Conservation (phyloP, 768 basidiomycete genomes). For the Coprinopsis cinerea region DNA sequence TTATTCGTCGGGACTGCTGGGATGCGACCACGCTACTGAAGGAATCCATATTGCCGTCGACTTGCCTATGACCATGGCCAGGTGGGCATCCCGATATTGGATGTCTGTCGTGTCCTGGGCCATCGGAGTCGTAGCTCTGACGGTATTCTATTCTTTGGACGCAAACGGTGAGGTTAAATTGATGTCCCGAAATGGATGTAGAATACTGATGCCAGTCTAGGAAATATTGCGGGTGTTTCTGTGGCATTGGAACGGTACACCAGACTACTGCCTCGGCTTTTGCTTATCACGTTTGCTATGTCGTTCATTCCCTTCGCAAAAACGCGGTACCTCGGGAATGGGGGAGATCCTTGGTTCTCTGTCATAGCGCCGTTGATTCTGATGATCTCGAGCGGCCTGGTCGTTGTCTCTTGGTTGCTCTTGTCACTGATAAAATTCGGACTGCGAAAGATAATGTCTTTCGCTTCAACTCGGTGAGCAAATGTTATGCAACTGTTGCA, state of each 20-base stretch:
- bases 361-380: slow-evolving; percentile 52
- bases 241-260: slow-evolving; percentile 44
- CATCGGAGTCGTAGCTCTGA: slow-evolving; percentile 57
- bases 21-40: slow-evolving; percentile 38
- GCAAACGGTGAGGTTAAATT: slow-evolving; percentile 24
- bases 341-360: slow-evolving; percentile 42
- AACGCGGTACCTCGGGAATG: slow-evolving; percentile 54
- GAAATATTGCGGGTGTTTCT: slow-evolving; percentile 38
- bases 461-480: slow-evolving; percentile 33
- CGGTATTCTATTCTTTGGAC: slow-evolving; percentile 52
- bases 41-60: slow-evolving; percentile 56
- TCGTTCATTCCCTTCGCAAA: slow-evolving; percentile 54
- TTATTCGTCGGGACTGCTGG: slow-evolving; percentile 45
- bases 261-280: slow-evolving; percentile 34
- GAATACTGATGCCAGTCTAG: slow-evolving; percentile 20
- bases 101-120: slow-evolving; percentile 70
- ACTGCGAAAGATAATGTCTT: slow-evolving; percentile 26
- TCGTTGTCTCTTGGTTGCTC: slow-evolving; percentile 53
- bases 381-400: slow-evolving; percentile 58
- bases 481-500: not conserved
- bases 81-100: slow-evolving; percentile 69
- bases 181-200: slow-evolving; percentile 11
- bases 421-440: slow-evolving; percentile 45
- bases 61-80: slow-evolving; percentile 64
- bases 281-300: slow-evolving; percentile 36